A percentile compares a stretch with the other conserved stretches of the same genome.
phyloP scores from a whole-genome alignment of 352 stramenopile species.

The Pythium rishiriense region DNA sequence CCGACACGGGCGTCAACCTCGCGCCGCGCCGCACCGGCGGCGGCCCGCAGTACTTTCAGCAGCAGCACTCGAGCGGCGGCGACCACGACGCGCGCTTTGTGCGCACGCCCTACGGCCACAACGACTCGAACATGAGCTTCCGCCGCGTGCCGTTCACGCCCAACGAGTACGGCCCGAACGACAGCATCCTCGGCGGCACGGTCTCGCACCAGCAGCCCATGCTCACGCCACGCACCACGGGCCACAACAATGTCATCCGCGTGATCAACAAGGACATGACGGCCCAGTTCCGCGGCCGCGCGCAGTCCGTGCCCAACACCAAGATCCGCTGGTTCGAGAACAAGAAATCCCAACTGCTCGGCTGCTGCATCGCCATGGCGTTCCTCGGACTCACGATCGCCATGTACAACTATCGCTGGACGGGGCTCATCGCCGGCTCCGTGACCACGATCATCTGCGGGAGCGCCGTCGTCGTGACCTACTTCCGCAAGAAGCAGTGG shows the following conservation, averaged over 20 bases:
- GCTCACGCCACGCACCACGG: conserved; percentile 54
- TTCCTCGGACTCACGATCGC: conserved; percentile 84
- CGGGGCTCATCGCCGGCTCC: conserved; percentile 81
- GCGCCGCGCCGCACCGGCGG: conserved; percentile 16
- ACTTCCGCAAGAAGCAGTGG: conserved; percentile 87
- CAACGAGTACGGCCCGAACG: conserved; percentile 31
- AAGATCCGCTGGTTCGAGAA: conserved; percentile 90
- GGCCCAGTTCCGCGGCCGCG: conserved; percentile 76
- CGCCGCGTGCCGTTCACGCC: conserved; percentile 28
- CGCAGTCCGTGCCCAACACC: conserved; percentile 64
- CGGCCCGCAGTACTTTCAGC: conserved; percentile 32
- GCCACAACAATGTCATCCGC: conserved; percentile 80
- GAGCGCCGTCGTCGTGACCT: conserved; percentile 85
- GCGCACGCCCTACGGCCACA: conserved; percentile 38
- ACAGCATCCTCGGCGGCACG: conserved; percentile 42
- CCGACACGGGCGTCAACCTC: conserved; percentile 34
- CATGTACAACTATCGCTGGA: conserved; percentile 89
- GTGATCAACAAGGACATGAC: conserved; percentile 92
- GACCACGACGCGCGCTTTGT: conserved; percentile 38
- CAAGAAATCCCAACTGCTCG: conserved; percentile 85
- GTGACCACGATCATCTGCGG: conserved; percentile 88
- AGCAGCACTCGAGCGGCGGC: conserved; percentile 25
- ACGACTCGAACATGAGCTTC: conserved; percentile 52
- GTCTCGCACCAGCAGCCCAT: conserved; percentile 55
- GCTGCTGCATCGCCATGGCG: conserved; percentile 83